A percentile compares a stretch with the other conserved stretches of the same genome.
phyloP scores from a whole-genome alignment of 1,139 yeast genomes.

The Candida glucosophila region DNA sequence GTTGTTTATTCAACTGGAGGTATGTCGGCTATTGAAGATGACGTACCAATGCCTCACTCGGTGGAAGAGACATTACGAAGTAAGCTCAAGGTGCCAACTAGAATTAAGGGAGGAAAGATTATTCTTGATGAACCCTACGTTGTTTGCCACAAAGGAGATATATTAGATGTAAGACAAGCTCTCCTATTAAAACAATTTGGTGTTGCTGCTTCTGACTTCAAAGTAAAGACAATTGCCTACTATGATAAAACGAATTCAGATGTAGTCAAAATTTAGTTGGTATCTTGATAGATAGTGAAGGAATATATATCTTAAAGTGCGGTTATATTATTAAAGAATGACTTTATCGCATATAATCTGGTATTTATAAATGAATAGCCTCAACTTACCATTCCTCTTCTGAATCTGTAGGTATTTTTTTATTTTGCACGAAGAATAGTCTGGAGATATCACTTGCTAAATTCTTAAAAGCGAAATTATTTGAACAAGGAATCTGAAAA shows the following conservation, averaged over 20 bases:
- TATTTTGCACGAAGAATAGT: slow-evolving; percentile 72
- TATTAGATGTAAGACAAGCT: slow-evolving; percentile 85
- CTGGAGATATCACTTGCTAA: slow-evolving; percentile 49
- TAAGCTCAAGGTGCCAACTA: slow-evolving; percentile 85
- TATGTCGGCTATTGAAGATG: slow-evolving; percentile 80
- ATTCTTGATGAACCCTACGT: slow-evolving; percentile 64
- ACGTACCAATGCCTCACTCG: slow-evolving; percentile 93
- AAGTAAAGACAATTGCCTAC: slow-evolving; percentile 68
- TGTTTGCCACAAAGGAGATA: slow-evolving; percentile 75
- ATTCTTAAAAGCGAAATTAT: slow-evolving; percentile 57
- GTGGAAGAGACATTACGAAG: slow-evolving; percentile 87
- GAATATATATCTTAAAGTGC: too few relatives aligned
- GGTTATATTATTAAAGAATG: too few relatives aligned
- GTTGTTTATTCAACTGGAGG: slow-evolving; percentile 93
- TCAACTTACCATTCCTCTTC: too few relatives aligned
- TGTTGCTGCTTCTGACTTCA: slow-evolving; percentile 85
- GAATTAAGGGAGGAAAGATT: slow-evolving; percentile 82
- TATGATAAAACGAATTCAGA: slow-evolving; percentile 50
- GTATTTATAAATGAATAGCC: too few relatives aligned
- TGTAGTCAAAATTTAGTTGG: slow-evolving; percentile 16
- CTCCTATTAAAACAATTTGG: slow-evolving; percentile 91
- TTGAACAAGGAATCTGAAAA: slow-evolving; percentile 74
- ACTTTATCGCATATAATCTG: too few relatives aligned
- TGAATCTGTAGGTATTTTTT: slow-evolving; percentile 7
- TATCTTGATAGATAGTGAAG: background rate